Evolutionary conservation across 2,329 filamentous ascomycete genomes (phyloP).

Genomic region (Diaporthe aspalathi): DNA sequence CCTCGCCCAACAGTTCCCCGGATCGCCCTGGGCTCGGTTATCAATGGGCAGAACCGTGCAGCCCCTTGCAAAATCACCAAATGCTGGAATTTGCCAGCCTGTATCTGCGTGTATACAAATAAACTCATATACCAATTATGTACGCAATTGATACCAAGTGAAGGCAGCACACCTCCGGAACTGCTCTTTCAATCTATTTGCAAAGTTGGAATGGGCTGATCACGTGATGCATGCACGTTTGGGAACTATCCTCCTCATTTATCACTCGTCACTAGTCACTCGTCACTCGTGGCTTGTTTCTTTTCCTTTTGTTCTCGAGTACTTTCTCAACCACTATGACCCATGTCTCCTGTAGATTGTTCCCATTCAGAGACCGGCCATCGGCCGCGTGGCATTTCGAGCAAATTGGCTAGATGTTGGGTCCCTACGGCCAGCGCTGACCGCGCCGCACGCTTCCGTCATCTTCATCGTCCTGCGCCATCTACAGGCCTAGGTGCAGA

Average conservation of each 20-base stretch:
- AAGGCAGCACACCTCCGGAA: background rate
- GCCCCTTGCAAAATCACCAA: background rate
- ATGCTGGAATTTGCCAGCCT: slow-evolving; percentile 15
- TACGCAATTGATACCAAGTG: background rate
- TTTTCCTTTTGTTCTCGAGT: background rate
- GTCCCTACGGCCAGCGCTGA: background rate
- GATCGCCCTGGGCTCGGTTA: slow-evolving; percentile 15
- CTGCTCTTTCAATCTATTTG: slow-evolving; percentile 4
- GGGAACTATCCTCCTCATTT: background rate
- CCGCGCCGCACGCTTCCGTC: background rate
- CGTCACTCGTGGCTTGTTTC: background rate
- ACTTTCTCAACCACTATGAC: background rate
- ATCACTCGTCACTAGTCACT: no score
- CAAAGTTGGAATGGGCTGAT: background rate
- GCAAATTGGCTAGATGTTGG: background rate
- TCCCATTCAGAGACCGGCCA: slow-evolving; percentile 6
- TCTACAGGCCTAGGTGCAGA: slow-evolving; percentile 35
- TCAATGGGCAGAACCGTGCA: slow-evolving; percentile 3
- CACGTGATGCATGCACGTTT: slow-evolving; percentile 13
- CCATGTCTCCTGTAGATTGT: slow-evolving; percentile 9
- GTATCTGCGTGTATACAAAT: background rate
- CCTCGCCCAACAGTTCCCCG: slow-evolving; percentile 8
- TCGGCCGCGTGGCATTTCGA: slow-evolving; percentile 5
- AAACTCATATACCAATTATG: background rate
- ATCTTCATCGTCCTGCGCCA: slow-evolving; percentile 12